These are phyloP conservation scores for Globisporangium cederbergense DNA, from an alignment of 352 stramenopile genomes.

Conservation along the genomic window DNA sequence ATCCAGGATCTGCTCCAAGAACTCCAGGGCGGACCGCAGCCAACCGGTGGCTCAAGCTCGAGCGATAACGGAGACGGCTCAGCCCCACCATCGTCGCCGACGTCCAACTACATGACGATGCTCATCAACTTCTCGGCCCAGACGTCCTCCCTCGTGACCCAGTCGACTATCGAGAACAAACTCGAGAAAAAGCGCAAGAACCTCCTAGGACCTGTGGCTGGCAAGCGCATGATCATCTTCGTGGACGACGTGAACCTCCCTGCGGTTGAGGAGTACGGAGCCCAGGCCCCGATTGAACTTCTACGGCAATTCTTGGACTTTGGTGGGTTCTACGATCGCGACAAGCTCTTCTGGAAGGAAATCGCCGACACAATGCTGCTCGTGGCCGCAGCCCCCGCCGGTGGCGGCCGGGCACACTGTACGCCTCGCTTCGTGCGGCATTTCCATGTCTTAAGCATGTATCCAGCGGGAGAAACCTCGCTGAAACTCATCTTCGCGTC, in stretches of 20 bases:
- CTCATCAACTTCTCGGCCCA: slow-evolving; percentile 92
- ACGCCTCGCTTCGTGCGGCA: slow-evolving; percentile 93
- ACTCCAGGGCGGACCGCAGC: slow-evolving; percentile 27
- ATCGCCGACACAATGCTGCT: slow-evolving; percentile 92
- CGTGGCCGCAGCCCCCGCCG: slow-evolving; percentile 87
- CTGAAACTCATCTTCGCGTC: slow-evolving; percentile 92
- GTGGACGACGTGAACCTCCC: slow-evolving; percentile 96
- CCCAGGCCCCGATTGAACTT: slow-evolving; percentile 92
- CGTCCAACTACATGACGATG: slow-evolving; percentile 68
- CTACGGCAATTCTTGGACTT: slow-evolving; percentile 94
- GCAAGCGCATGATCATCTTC: slow-evolving; percentile 91
- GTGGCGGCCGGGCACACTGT: slow-evolving; percentile 78
- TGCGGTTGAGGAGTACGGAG: slow-evolving; percentile 92
- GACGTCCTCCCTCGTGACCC: slow-evolving; percentile 86
- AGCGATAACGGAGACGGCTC: slow-evolving; percentile 18
- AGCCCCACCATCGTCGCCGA: slow-evolving; percentile 16
- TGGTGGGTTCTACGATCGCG: slow-evolving; percentile 94
- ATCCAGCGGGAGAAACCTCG: slow-evolving; percentile 80
- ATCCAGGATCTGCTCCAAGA: slow-evolving; percentile 75
- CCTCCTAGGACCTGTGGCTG: slow-evolving; percentile 84
- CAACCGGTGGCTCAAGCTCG: slow-evolving; percentile 11
- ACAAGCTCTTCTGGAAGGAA: slow-evolving; percentile 97
- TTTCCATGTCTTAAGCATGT: slow-evolving; percentile 95
- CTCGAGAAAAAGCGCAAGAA: slow-evolving; percentile 96
- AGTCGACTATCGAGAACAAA: slow-evolving; percentile 90